These are phyloP conservation scores for Lactarius indigo DNA, from an alignment of 768 basidiomycete genomes.

Conservation along the genomic window DNA sequence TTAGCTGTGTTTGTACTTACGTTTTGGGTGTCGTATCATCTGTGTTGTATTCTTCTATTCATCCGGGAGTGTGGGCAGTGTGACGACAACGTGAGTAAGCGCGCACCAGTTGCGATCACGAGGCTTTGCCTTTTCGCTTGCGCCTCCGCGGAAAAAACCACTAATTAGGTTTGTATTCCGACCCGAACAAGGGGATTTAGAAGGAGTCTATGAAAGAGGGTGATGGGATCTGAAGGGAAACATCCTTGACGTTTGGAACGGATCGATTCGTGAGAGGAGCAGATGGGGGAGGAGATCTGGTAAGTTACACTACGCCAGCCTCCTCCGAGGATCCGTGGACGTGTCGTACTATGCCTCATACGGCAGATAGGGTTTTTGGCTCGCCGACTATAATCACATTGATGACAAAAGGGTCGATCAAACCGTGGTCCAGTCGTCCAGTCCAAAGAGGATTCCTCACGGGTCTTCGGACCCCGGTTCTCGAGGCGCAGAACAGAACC, in stretches of 20 bases:
- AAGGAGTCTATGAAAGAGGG: background rate
- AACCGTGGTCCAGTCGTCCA: background rate
- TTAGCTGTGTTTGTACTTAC: slow-evolving; percentile 16
- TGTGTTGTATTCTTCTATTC: slow-evolving; percentile 22
- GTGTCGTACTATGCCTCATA: background rate
- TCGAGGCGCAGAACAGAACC: too few relatives aligned
- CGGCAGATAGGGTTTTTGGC: background rate
- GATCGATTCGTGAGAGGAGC: background rate
- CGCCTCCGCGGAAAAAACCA: background rate
- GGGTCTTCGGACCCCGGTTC: background rate
- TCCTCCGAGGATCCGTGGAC: background rate
- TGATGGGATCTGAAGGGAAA: slow-evolving; percentile 4
- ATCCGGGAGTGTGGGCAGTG: background rate
- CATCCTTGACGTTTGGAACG: background rate
- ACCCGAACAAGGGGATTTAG: background rate
- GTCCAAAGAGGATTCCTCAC: background rate
- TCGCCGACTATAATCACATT: background rate
- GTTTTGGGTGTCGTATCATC: background rate
- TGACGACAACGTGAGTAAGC: background rate
- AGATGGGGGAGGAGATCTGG: background rate
- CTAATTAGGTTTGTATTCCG: slow-evolving; percentile 11
- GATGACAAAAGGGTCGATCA: background rate
- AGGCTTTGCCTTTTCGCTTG: slow-evolving; percentile 20
- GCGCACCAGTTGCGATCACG: slow-evolving; percentile 12
- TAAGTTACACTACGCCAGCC: background rate